phyloP scores from a whole-genome alignment of 208 protist species.

The Trypanosoma melophagium region DNA sequence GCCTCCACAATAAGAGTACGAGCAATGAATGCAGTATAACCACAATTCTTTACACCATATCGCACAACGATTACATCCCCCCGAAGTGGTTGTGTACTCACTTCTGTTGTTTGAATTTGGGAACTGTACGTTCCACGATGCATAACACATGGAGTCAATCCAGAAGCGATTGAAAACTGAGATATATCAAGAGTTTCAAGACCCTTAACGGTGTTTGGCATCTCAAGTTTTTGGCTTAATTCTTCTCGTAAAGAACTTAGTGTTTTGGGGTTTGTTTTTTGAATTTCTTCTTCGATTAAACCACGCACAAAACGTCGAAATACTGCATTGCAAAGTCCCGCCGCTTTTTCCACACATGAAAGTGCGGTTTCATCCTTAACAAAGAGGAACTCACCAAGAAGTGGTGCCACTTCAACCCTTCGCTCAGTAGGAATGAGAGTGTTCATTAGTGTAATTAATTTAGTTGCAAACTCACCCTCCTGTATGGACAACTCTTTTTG shows the following conservation, averaged over 20 bases:
- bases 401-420: constrained; percentile 57
- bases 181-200: constrained; percentile 61
- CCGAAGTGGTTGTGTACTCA: constrained; percentile 43
- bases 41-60: constrained; percentile 73
- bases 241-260: constrained; percentile 66
- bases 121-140: constrained; percentile 67
- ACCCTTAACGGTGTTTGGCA: constrained; percentile 69
- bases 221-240: constrained; percentile 63
- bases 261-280: constrained; percentile 44
- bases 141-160: constrained; percentile 71
- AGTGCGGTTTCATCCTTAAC: constrained; percentile 77
- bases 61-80: constrained; percentile 78
- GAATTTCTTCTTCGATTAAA: constrained; percentile 55
- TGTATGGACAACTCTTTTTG: constrained; percentile 77
- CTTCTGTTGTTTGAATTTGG: constrained; percentile 58
- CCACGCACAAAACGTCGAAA: constrained; percentile 73
- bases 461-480: constrained; percentile 60
- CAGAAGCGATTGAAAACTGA: constrained; percentile 66
- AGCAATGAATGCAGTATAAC: constrained; percentile 77
- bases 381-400: constrained; percentile 80
- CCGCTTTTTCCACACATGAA: constrained; percentile 65
- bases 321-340: constrained; percentile 71
- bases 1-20: constrained; percentile 78
- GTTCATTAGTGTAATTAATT: constrained; percentile 37
- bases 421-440: constrained; percentile 27